A percentile compares a stretch with the other conserved stretches of the same genome.
phyloP scores from a whole-genome alignment of 176 grass and related monocot genomes.

The Ananas comosus region DNA sequence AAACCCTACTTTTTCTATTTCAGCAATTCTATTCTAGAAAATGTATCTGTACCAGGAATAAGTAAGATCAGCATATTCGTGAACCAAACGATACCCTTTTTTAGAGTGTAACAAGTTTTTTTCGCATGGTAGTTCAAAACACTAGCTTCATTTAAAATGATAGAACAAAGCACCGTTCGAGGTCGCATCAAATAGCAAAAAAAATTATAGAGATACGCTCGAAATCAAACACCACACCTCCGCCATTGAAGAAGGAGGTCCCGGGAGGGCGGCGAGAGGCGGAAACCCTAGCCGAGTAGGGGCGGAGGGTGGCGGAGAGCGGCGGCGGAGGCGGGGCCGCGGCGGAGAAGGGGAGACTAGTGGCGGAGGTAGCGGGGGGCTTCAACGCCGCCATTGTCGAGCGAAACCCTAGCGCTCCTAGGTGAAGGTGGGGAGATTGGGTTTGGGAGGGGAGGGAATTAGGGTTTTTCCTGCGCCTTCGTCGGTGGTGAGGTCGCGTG shows the following conservation, averaged over 20 bases:
- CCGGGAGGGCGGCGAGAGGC: not conserved
- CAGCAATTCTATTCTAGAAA: too few relatives aligned
- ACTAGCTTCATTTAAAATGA: too few relatives aligned
- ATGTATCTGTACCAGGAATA: too few relatives aligned
- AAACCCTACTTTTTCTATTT: too few relatives aligned
- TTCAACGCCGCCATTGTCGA: conserved; percentile 18
- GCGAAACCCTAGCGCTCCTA: not conserved
- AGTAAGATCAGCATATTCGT: too few relatives aligned
- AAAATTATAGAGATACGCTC: too few relatives aligned
- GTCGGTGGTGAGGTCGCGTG: not conserved
- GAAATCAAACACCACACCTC: not conserved
- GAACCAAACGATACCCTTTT: too few relatives aligned
- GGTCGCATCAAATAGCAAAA: too few relatives aligned
- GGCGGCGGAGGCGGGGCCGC: not conserved
- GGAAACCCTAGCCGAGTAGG: conserved; percentile 1
- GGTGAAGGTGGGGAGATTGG: not conserved
- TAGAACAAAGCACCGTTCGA: too few relatives aligned
- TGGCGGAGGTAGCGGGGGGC: not conserved
- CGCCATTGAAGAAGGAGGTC: conserved; percentile 22
- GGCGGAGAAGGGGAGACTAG: not conserved
- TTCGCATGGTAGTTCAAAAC: too few relatives aligned
- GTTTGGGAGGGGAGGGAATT: not conserved
- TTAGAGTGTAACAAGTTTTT: too few relatives aligned
- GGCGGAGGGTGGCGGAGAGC: not conserved
- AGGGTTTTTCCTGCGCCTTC: not conserved